These are phyloP conservation scores for Boletus pseudopeckii DNA, from an alignment of 768 basidiomycete species.

Conservation along the genomic window DNA sequence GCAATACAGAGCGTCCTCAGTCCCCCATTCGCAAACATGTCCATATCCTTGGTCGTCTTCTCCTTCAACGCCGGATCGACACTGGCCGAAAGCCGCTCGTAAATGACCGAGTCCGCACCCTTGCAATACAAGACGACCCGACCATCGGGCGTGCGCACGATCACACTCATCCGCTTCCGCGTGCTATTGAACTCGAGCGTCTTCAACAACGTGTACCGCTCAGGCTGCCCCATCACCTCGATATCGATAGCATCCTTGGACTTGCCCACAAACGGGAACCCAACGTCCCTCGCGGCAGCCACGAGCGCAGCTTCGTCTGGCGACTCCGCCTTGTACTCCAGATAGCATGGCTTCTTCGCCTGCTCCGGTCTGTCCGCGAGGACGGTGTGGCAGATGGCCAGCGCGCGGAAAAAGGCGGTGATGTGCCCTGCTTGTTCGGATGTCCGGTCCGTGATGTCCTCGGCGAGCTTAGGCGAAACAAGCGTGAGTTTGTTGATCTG, in stretches of 20 bases:
- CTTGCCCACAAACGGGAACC: conserved; percentile 84
- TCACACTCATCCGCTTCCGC: conserved; percentile 92
- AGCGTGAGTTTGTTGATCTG: conserved; percentile 82
- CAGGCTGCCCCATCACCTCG: conserved; percentile 86
- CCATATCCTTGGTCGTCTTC: conserved; percentile 83
- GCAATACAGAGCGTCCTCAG: conserved; percentile 90
- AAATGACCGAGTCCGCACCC: conserved; percentile 96
- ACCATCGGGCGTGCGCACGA: conserved; percentile 84
- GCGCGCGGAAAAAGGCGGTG: conserved; percentile 86
- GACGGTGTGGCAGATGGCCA: conserved; percentile 93
- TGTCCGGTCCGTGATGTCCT: conserved; percentile 64
- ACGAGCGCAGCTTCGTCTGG: conserved; percentile 96
- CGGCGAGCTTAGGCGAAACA: conserved; percentile 80
- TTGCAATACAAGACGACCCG: conserved; percentile 85
- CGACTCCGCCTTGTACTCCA: conserved; percentile 95
- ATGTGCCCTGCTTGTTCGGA: conserved; percentile 62
- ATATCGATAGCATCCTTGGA: conserved; percentile 77
- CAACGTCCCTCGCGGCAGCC: conserved; percentile 85
- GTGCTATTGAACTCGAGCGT: conserved; percentile 92
- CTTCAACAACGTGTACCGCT: conserved; percentile 76
- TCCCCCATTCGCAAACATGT: conserved; percentile 89
- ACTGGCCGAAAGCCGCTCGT: conserved; percentile 73
- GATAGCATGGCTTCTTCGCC: conserved; percentile 50
- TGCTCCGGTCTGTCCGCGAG: conserved; percentile 75
- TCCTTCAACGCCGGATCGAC: conserved; percentile 75